A percentile compares a stretch with the other conserved stretches of the same genome.
These are phyloP conservation scores for Paecilomyces sp. DNA, from an alignment of 2,329 filamentous ascomycete species.

Conservation along the genomic window DNA sequence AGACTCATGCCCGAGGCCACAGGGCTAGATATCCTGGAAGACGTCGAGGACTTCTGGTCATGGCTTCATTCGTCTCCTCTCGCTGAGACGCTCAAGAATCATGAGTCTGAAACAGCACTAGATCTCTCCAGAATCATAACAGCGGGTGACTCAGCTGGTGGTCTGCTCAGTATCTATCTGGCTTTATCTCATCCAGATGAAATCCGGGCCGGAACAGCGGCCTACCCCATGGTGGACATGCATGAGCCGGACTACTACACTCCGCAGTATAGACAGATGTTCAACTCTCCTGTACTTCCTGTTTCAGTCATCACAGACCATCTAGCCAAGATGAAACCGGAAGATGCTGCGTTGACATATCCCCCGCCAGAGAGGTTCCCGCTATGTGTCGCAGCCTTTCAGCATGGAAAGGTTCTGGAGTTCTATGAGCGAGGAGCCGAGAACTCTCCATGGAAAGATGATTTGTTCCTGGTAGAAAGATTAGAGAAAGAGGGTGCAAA, in stretches of 20 bases:
- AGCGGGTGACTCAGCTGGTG: constrained; percentile 24
- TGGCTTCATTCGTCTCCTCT: constrained; percentile 27
- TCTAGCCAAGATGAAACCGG: constrained; percentile 4
- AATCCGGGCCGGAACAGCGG: constrained; percentile 21
- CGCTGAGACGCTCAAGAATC: constrained; percentile 5
- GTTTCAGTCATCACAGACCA: constrained; percentile 8
- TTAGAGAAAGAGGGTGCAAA: constrained; percentile 16
- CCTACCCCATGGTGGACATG: constrained; percentile 27
- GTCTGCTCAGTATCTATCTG: constrained; percentile 19
- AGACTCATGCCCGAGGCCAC: constrained; percentile 41
- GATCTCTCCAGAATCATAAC: constrained; percentile 20
- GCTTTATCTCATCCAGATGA: constrained; percentile 18
- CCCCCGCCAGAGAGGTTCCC: constrained; percentile 4
- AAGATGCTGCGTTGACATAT: constrained; percentile 10
- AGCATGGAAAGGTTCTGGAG: constrained; percentile 9
- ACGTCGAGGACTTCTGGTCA: constrained; percentile 40
- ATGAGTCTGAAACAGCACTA: constrained; percentile 9
- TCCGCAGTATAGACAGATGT: constrained; percentile 6
- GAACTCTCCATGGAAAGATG: constrained; percentile 4
- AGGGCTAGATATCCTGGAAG: constrained; percentile 38
- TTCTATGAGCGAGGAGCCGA: constrained; percentile 15
- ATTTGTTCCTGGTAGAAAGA: constrained; percentile 20
- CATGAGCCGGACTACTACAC: constrained; percentile 10
- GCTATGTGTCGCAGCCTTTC: constrained; percentile 12
- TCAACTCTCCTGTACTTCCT: constrained; percentile 8